A percentile compares a stretch with the other conserved stretches of the same genome.
Conservation (phyloP, 1,284 basidiomycete genomes). For the Austroboletus sp. region DNA sequence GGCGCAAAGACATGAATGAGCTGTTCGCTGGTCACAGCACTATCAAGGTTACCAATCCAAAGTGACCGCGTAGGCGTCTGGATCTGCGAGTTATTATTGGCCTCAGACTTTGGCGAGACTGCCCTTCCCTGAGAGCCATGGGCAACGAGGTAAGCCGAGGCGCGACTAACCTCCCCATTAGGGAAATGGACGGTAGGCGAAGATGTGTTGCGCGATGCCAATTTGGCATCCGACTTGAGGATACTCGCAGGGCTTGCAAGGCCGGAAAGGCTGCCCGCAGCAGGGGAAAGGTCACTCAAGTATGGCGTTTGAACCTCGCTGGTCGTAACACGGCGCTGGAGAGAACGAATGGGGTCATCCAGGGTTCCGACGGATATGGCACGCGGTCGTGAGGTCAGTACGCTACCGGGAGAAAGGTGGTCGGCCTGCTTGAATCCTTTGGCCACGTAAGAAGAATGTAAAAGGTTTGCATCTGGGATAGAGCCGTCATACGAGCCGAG, state of each 20-base stretch:
- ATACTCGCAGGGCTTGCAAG: constrained; percentile 49
- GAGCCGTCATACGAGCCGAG: constrained; percentile 56
- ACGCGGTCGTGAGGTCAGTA: constrained; percentile 58
- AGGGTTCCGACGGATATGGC: constrained; percentile 88
- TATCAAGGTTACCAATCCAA: constrained; percentile 97
- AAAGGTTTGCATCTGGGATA: constrained; percentile 39
- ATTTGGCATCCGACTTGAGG: constrained; percentile 50
- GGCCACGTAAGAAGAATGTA: constrained; percentile 57
- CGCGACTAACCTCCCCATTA: constrained; percentile 52
- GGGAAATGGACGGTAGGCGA: constrained; percentile 67
- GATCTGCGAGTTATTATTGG: constrained; percentile 56
- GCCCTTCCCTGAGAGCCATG: constrained; percentile 60
- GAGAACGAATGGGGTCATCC: constrained; percentile 65
- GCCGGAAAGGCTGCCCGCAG: constrained; percentile 37
- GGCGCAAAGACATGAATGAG: constrained; percentile 91
- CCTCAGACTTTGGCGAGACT: constrained; percentile 72
- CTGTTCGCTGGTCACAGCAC: constrained; percentile 87
- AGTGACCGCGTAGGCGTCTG: constrained; percentile 91
- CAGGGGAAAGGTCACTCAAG: constrained; percentile 45
- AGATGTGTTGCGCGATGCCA: constrained; percentile 41
- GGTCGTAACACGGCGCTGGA: constrained; percentile 57
- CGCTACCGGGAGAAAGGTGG: constrained; percentile 47
- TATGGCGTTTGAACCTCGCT: constrained; percentile 53
- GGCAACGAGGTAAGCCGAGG: constrained; percentile 62
- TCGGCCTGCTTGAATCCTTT: constrained; percentile 70